A percentile compares a stretch with the other conserved stretches of the same genome.
phyloP scores from a whole-genome alignment of 768 basidiomycete species.

The Pulveroboletus sp. region DNA sequence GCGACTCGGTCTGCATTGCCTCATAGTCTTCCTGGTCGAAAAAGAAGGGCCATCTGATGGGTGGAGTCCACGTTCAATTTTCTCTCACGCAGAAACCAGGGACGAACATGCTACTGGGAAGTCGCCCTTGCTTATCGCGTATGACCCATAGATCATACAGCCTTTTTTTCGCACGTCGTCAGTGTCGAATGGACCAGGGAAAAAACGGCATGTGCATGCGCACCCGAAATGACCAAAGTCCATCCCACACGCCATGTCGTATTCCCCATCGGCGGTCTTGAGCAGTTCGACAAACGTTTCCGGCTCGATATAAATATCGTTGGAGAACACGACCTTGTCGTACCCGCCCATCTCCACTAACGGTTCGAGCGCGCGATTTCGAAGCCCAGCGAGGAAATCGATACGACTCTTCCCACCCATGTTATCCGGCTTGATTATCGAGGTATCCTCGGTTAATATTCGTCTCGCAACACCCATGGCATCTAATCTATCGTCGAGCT shows the following conservation, averaged over 20 bases:
- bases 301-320: constrained; percentile 41
- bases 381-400: constrained; percentile 21
- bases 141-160: constrained; percentile 24
- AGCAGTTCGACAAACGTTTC: constrained; percentile 40
- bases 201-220: constrained; percentile 13
- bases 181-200: neutral
- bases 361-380: constrained; percentile 43
- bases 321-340: constrained; percentile 40
- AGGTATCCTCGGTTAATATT: constrained; percentile 10
- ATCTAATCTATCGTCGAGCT: constrained; percentile 7
- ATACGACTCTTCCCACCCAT: neutral
- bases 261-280: constrained; percentile 35
- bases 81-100: neutral
- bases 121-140: constrained; percentile 18
- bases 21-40: constrained; percentile 35
- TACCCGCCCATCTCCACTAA: constrained; percentile 35
- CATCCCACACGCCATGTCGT: constrained; percentile 43
- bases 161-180: neutral
- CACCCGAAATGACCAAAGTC: constrained; percentile 37
- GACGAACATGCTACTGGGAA: constrained; percentile 15
- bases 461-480: constrained; percentile 11
- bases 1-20: constrained; percentile 36
- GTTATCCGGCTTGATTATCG: constrained; percentile 7
- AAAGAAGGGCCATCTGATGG: constrained; percentile 39
- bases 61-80: fast-evolving